A percentile compares a stretch with the other conserved stretches of the same genome.
Conservation (phyloP, 345 rosid genomes). For the Eucalyptus caleyi region DNA sequence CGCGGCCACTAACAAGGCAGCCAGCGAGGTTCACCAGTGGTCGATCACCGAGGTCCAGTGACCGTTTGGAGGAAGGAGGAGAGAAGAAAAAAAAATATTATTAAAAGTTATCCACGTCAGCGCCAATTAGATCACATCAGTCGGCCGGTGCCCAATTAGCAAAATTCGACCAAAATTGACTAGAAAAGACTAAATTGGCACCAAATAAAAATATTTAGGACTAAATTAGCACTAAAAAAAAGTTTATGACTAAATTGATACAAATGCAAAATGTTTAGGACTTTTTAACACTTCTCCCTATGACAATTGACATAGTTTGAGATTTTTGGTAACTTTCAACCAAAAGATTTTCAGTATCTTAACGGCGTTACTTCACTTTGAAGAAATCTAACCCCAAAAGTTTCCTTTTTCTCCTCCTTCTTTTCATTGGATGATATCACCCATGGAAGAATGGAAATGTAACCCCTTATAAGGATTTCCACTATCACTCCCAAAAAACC, state of each 20-base stretch:
- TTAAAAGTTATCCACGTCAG: rapidly evolving
- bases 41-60: rapidly evolving
- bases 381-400: background rate
- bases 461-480: background rate
- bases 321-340: background rate
- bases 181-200: too few relatives aligned
- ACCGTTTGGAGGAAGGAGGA: rapidly evolving
- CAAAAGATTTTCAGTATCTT: background rate
- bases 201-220: too few relatives aligned
- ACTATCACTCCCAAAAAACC: background rate
- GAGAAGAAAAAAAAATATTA: too few relatives aligned
- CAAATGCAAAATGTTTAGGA: too few relatives aligned
- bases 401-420: background rate
- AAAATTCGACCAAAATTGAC: too few relatives aligned
- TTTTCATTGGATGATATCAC: background rate
- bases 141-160: rapidly evolving
- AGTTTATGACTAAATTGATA: too few relatives aligned
- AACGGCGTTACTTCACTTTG: background rate
- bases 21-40: rapidly evolving
- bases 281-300: too few relatives aligned
- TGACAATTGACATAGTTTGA: background rate
- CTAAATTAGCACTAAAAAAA: too few relatives aligned
- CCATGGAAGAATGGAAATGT: background rate
- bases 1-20: rapidly evolving
- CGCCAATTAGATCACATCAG: rapidly evolving